Percentiles rank a stretch among this genome's conserved stretches.
Evolutionary conservation across 2,329 filamentous ascomycete genomes (phyloP).

Genomic region (Gaeumannomyces tritici): DNA sequence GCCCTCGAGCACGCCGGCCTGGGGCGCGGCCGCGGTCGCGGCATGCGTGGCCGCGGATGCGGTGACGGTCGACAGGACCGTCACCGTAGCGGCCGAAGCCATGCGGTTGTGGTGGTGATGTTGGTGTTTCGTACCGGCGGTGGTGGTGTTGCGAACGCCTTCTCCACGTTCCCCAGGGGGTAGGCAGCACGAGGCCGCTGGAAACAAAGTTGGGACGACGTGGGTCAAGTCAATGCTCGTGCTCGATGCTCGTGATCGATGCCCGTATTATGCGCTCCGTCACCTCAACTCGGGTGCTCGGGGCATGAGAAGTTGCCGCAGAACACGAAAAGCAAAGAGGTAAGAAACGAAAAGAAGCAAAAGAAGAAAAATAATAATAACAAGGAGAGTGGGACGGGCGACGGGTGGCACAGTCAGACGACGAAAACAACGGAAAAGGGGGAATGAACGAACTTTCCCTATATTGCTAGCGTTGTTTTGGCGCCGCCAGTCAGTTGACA

Average conservation of each 20-base stretch:
- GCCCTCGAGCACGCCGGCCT: slow-evolving; percentile 52
- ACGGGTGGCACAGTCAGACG: neutral
- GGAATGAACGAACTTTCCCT: neutral
- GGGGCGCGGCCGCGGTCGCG: slow-evolving; percentile 12
- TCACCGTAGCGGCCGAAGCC: slow-evolving; percentile 12
- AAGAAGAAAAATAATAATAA: neutral
- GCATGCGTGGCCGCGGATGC: slow-evolving; percentile 19
- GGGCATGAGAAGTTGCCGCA: neutral
- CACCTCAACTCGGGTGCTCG: neutral
- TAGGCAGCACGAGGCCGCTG: neutral
- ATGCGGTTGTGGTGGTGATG: slow-evolving; percentile 6
- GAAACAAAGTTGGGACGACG: neutral
- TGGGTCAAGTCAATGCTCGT: no score
- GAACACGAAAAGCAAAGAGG: neutral
- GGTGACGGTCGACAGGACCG: slow-evolving; percentile 8
- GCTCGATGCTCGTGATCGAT: no score
- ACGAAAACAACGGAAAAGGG: neutral
- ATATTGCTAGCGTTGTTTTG: neutral
- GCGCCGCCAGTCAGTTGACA: neutral
- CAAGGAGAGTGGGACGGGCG: neutral
- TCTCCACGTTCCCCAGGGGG: no score
- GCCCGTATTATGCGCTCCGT: neutral
- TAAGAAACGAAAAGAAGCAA: neutral
- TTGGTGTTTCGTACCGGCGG: neutral
- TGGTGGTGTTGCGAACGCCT: neutral